Conservation (phyloP, 768 basidiomycete genomes). For the Tricholoma saponaceum region DNA sequence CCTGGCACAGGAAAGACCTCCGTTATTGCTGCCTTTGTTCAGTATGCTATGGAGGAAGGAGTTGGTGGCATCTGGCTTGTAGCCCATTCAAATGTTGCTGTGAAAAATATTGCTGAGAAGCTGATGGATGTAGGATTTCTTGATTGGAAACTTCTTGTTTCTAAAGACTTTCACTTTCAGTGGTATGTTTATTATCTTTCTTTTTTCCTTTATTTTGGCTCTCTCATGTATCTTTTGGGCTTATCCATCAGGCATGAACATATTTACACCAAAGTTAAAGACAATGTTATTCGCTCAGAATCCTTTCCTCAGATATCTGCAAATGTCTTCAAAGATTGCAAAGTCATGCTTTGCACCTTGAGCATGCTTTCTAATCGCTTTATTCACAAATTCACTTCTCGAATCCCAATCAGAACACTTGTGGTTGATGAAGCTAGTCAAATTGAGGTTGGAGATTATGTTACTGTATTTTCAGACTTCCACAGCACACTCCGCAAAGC, state of each 20-base stretch:
- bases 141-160: slow-evolving; percentile 68
- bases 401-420: slow-evolving; percentile 44
- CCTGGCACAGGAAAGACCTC: slow-evolving; percentile 75
- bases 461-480: slow-evolving; percentile 36
- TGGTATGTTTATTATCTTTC: slow-evolving; percentile 42
- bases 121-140: slow-evolving; percentile 48
- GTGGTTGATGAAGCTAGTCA: slow-evolving; percentile 68
- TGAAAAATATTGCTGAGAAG: slow-evolving; percentile 87
- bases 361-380: slow-evolving; percentile 59
- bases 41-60: slow-evolving; percentile 35
- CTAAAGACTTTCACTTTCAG: slow-evolving; percentile 55
- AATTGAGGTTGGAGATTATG: slow-evolving; percentile 55
- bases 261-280: slow-evolving; percentile 48
- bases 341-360: slow-evolving; percentile 72
- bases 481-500: slow-evolving; percentile 41
- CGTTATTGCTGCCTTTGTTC: slow-evolving; percentile 63
- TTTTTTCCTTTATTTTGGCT: neutral
- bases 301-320: slow-evolving; percentile 22
- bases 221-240: neutral
- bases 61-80: slow-evolving; percentile 68
- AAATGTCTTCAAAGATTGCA: slow-evolving; percentile 30
- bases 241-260: slow-evolving; percentile 70
- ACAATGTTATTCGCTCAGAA: slow-evolving; percentile 51
- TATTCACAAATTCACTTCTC: slow-evolving; percentile 28
- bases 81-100: slow-evolving; percentile 84